These are phyloP conservation scores for Macrophomina phaseolina DNA, from an alignment of 2,329 filamentous ascomycete genomes.

Conservation along the genomic window DNA sequence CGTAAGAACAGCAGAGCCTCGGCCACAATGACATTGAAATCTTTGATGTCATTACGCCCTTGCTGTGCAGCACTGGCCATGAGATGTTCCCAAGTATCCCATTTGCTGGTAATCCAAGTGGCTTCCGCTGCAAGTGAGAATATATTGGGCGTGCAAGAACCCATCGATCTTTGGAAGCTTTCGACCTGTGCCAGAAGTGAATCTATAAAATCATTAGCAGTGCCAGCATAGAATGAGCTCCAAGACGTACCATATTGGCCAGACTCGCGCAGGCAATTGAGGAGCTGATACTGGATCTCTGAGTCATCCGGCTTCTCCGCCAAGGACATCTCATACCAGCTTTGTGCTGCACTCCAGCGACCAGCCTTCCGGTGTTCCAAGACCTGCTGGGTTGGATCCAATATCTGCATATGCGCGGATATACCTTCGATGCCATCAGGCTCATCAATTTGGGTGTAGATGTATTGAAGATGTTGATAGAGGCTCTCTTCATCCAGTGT, in stretches of 20 bases:
- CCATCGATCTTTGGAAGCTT: constrained; percentile 62
- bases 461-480: constrained; percentile 82
- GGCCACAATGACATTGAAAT: constrained; percentile 86
- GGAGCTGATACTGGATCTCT: constrained; percentile 79
- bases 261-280: constrained; percentile 92
- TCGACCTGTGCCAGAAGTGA: constrained; percentile 86
- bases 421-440: constrained; percentile 96
- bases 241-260: constrained; percentile 80
- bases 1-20: constrained; percentile 67
- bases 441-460: constrained; percentile 97
- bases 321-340: constrained; percentile 94
- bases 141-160: constrained; percentile 52
- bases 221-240: neutral
- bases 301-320: constrained; percentile 77
- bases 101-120: constrained; percentile 86
- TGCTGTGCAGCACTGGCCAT: constrained; percentile 51
- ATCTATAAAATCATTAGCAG: constrained; percentile 58
- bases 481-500: constrained; percentile 64
- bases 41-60: constrained; percentile 46
- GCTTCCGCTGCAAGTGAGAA: constrained; percentile 89
- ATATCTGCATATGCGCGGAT: constrained; percentile 79
- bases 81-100: constrained; percentile 75
- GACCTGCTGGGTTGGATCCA: constrained; percentile 94
- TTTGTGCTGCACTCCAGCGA: constrained; percentile 91
- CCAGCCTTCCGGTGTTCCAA: constrained; percentile 92